phyloP scores from a whole-genome alignment of 179 eudicot genomes.

The Beta corolliflora region DNA sequence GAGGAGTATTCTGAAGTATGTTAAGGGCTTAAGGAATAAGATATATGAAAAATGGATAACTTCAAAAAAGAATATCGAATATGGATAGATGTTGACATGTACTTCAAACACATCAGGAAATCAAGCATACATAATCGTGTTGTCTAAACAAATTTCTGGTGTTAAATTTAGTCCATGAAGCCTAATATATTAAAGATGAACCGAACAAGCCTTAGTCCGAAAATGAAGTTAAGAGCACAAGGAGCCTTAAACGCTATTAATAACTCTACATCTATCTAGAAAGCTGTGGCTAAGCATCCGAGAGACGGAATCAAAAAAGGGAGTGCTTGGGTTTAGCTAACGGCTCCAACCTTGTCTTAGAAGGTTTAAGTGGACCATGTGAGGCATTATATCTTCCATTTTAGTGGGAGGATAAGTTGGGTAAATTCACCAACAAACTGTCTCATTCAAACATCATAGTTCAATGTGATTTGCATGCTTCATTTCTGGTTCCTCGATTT shows the following conservation, averaged over 20 bases:
- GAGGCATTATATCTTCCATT: background rate
- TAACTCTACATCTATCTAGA: background rate
- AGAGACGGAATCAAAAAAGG: background rate
- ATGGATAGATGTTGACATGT: background rate
- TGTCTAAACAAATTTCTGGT: background rate
- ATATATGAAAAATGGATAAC: background rate
- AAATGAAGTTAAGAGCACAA: background rate
- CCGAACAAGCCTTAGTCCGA: background rate
- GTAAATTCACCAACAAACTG: background rate
- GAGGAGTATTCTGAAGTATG: background rate
- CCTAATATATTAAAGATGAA: background rate
- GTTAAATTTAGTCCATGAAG: background rate
- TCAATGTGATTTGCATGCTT: background rate
- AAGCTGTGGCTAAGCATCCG: background rate
- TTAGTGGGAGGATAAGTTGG: background rate
- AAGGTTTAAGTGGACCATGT: background rate
- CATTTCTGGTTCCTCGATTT: background rate
- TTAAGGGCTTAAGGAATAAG: background rate
- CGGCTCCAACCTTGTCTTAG: background rate
- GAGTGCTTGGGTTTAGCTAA: background rate
- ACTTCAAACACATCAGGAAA: background rate
- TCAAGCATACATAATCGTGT: background rate
- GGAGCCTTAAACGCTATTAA: background rate
- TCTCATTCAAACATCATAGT: background rate
- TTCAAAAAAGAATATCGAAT: background rate